A percentile compares a stretch with the other conserved stretches of the same genome.
Conservation (phyloP, 164 flowering plant species). For the Vitis rotundifolia region DNA sequence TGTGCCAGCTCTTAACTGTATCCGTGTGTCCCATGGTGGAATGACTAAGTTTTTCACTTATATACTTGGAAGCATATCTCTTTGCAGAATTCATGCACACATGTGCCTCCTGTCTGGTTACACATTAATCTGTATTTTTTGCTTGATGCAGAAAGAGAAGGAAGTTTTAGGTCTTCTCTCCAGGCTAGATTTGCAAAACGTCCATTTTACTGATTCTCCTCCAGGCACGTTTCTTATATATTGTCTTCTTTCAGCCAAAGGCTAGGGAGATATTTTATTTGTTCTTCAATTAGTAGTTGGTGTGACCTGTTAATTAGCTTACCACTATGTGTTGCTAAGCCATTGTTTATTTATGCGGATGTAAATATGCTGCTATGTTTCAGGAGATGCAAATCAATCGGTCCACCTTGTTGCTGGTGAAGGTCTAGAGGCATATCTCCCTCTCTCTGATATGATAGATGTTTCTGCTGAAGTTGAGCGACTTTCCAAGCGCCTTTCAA, state of each 20-base stretch:
- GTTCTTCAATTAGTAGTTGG: not conserved
- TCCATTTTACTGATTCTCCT: conserved; percentile 55
- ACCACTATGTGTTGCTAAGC: not conserved
- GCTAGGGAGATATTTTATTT: not conserved
- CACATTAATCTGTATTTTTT: conserved; percentile 7
- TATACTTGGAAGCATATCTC: not conserved
- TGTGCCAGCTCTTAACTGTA: no score
- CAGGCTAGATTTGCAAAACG: conserved; percentile 64
- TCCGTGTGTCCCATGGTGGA: no score
- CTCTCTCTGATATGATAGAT: conserved; percentile 93
- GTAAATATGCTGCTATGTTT: conserved; percentile 13
- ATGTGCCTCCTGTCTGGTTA: not conserved
- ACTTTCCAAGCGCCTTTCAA: conserved; percentile 78
- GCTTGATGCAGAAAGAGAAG: conserved; percentile 66
- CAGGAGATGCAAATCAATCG: conserved; percentile 81
- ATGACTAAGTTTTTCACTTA: not conserved
- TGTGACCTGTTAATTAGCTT: not conserved
- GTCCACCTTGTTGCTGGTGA: conserved; percentile 92
- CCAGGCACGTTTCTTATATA: conserved; percentile 56
- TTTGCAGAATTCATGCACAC: not conserved
- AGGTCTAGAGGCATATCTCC: conserved; percentile 94
- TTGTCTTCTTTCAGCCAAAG: not conserved
- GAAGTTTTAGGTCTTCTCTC: conserved; percentile 85
- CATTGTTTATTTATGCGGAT: not conserved
- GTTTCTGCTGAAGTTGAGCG: conserved; percentile 83